Evolutionary conservation across 2,329 filamentous ascomycete genomes (phyloP).

Genomic region (Ilyonectria mors-panacis): DNA sequence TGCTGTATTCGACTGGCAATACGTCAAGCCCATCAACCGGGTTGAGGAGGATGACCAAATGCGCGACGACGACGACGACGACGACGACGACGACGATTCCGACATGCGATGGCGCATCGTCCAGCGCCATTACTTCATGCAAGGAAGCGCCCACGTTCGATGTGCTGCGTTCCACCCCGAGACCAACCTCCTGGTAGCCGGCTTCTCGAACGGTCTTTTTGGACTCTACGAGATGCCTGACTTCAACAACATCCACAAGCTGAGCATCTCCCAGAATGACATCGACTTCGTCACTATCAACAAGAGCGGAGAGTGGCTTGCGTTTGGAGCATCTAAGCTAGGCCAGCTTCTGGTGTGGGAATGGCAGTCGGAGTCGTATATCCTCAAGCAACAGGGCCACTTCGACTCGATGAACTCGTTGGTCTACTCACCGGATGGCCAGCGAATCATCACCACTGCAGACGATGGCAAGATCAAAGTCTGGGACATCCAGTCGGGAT

Average conservation of each 20-base stretch:
- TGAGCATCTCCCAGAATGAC: constrained; percentile 95
- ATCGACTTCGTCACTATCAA: constrained; percentile 97
- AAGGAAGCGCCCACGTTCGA: constrained; percentile 86
- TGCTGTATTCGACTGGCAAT: constrained; percentile 96
- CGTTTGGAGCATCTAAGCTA: constrained; percentile 94
- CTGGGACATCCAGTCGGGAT: constrained; percentile 96
- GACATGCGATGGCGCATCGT: constrained; percentile 91
- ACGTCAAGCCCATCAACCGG: constrained; percentile 72
- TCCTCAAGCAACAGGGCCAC: constrained; percentile 97
- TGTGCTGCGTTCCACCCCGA: constrained; percentile 92
- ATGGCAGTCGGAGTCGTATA: constrained; percentile 99
- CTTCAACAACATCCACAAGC: constrained; percentile 94
- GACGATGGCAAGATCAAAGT: constrained; percentile 99
- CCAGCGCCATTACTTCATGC: constrained; percentile 94
- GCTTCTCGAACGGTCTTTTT: constrained; percentile 95
- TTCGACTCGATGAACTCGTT: constrained; percentile 96
- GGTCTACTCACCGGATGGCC: constrained; percentile 93
- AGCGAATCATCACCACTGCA: constrained; percentile 91
- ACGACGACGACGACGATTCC: constrained; percentile 70
- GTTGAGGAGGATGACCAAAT: constrained; percentile 73
- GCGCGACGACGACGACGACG: constrained; percentile 71
- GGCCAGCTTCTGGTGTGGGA: constrained; percentile 99
- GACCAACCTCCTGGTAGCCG: constrained; percentile 93
- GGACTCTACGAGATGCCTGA: constrained; percentile 95
- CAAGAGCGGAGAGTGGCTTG: constrained; percentile 94